Percentiles rank a stretch among this genome's conserved stretches.
phyloP scores from a whole-genome alignment of 2,329 filamentous ascomycete species.

The Trichoderma afroharzianum region DNA sequence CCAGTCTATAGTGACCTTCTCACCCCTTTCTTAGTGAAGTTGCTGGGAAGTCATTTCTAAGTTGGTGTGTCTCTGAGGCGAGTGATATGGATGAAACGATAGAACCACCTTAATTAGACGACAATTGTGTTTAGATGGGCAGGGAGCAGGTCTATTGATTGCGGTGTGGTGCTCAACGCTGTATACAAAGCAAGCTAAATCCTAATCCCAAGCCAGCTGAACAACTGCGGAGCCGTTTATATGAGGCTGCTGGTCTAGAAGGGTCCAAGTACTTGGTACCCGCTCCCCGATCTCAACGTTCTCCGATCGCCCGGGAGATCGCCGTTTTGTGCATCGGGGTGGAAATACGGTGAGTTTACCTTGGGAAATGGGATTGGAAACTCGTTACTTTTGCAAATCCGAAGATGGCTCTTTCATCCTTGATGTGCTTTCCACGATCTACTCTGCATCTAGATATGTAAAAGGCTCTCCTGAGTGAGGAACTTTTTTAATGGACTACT shows the following conservation, averaged over 20 bases:
- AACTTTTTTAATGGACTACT: background rate
- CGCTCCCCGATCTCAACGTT: constrained; percentile 4
- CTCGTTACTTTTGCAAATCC: background rate
- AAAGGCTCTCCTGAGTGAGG: background rate
- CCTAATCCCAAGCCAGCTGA: background rate
- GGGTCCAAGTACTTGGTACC: background rate
- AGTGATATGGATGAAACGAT: background rate
- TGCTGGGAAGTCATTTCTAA: background rate
- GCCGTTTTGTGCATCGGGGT: background rate
- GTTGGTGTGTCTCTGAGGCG: background rate
- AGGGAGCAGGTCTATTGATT: background rate
- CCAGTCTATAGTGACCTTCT: background rate
- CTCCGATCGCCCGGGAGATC: constrained; percentile 9
- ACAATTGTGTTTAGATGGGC: background rate
- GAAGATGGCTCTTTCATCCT: background rate
- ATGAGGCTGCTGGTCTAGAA: background rate
- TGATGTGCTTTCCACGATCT: background rate
- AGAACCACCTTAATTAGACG: background rate
- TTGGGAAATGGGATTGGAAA: background rate
- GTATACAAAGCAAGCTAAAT: background rate
- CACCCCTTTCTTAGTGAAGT: background rate
- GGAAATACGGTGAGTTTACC: background rate
- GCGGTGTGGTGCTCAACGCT: background rate
- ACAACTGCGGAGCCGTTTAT: background rate
- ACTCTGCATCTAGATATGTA: background rate